Evolutionary conservation across 371 early-diverging fungal species (phyloP), one percentile per base, ranked within the genome.

Genomic region (Parasitella parasitica): DNA sequence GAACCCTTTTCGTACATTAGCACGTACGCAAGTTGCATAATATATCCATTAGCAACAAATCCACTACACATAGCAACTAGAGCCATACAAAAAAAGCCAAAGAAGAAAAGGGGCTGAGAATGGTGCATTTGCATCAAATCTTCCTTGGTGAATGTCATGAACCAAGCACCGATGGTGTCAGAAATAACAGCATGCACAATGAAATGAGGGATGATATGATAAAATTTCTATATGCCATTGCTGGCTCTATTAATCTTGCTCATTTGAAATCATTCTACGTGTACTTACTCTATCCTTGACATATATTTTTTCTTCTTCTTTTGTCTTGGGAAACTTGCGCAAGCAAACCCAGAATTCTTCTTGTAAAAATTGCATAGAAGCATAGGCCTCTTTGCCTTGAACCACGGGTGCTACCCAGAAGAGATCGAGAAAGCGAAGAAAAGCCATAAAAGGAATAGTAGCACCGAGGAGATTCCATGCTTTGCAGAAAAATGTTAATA

Each of bases 391-490:
- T 41, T 38, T 39, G 36, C 54, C 46, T 35, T 61, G 61, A n/a
- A 61, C 27, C 18, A 41, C 27, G 34, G 61, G 54, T 13, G 61
- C 61, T 12, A 61, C 26, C 61, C 43, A 61, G 20, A 54, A 54
- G 7, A 61, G 61, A 61, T 61, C 61, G 9, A 43, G 18, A 54
- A 46, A 61, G 38, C 61, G 61, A 37, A 61, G 61, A 54, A 61
- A 61, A 6, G 48, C 48, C 54, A 61, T 61, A 43, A 61, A 61
- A 6, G 48, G 54, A 27, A 61, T 54, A 24, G 61, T 61, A 7
- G 61, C 61, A 61, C 61, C 61, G 46, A 61, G 54, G 35, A 61
- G 36, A 50, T 61, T 61, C 54, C 61, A 61, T 26, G 61, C 61
- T 60, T 53, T 53, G 26, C 16, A 8, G 3, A 26, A 12, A 49